These are phyloP conservation scores for Daedaleopsis nitida DNA, from an alignment of 768 basidiomycete species.

Conservation along the genomic window DNA sequence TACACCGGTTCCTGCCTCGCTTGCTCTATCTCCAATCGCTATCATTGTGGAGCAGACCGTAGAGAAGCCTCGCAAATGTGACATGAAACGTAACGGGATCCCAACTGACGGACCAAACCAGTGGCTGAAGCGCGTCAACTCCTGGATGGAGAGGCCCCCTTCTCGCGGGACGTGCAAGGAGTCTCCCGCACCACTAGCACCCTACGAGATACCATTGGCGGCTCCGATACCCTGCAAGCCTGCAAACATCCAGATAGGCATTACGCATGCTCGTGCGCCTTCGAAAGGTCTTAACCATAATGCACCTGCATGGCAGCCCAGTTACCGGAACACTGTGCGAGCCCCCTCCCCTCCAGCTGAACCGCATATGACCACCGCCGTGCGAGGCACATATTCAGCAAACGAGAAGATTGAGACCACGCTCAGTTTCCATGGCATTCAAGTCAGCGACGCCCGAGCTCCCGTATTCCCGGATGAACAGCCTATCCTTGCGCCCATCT, in stretches of 20 bases:
- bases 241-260: too few species aligned
- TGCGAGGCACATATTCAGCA: neutral
- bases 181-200: too few species aligned
- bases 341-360: neutral
- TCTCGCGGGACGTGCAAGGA: too few species aligned
- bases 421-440: neutral
- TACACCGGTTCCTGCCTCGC: too few species aligned
- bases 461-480: too few species aligned
- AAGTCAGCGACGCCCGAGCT: neutral
- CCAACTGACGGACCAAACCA: neutral
- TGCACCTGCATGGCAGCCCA: conserved; percentile 6
- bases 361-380: too few species aligned
- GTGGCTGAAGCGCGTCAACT: conserved; percentile 9
- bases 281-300: conserved; percentile 1
- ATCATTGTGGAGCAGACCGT: neutral
- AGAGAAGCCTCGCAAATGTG: neutral
- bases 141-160: conserved; percentile 6
- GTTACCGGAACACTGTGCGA: neutral
- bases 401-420: too few species aligned
- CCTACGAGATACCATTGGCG: too few species aligned
- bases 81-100: neutral
- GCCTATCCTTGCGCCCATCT: too few species aligned
- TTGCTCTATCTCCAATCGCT: too few species aligned
- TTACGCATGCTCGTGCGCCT: neutral
- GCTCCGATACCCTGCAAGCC: too few species aligned